phyloP scores from a whole-genome alignment of 208 protist genomes.

The Leptomonas pyrrhocoris region DNA sequence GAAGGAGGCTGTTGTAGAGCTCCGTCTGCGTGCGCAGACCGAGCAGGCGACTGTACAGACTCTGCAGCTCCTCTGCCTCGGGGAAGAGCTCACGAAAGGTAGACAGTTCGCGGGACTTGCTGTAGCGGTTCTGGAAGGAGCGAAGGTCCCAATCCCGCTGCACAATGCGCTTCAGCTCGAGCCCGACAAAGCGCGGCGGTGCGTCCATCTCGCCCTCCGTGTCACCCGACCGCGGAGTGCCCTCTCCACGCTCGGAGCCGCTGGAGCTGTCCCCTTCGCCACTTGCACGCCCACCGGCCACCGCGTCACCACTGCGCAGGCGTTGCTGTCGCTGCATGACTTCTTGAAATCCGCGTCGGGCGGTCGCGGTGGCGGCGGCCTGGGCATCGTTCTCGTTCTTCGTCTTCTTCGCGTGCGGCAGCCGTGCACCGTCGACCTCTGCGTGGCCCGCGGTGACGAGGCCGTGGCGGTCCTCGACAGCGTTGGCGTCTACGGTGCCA shows the following conservation, averaged over 20 bases:
- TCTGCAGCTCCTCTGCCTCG: slow-evolving; percentile 82
- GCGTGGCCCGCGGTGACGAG: background rate
- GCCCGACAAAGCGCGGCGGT: slow-evolving; percentile 62
- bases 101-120: slow-evolving; percentile 51
- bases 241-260: background rate
- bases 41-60: slow-evolving; percentile 68
- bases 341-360: slow-evolving; percentile 21
- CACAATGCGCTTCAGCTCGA: slow-evolving; percentile 78
- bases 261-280: background rate
- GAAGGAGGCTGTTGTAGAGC: slow-evolving; percentile 82
- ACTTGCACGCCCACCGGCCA: background rate
- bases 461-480: background rate
- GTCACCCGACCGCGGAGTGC: slow-evolving; percentile 15
- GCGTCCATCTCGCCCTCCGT: slow-evolving; percentile 22
- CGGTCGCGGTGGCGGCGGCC: slow-evolving; percentile 22
- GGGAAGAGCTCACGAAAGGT: slow-evolving; percentile 78
- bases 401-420: slow-evolving; percentile 35
- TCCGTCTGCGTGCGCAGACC: slow-evolving; percentile 76
- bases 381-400: slow-evolving; percentile 31
- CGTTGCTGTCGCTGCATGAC: slow-evolving; percentile 11
- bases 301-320: background rate
- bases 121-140: slow-evolving; percentile 75
- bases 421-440: slow-evolving; percentile 8
- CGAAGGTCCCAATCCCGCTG: slow-evolving; percentile 66
- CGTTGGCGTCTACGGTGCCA: background rate